Conservation (phyloP, 2,329 filamentous ascomycete species). For the Fusarium sp. region DNA sequence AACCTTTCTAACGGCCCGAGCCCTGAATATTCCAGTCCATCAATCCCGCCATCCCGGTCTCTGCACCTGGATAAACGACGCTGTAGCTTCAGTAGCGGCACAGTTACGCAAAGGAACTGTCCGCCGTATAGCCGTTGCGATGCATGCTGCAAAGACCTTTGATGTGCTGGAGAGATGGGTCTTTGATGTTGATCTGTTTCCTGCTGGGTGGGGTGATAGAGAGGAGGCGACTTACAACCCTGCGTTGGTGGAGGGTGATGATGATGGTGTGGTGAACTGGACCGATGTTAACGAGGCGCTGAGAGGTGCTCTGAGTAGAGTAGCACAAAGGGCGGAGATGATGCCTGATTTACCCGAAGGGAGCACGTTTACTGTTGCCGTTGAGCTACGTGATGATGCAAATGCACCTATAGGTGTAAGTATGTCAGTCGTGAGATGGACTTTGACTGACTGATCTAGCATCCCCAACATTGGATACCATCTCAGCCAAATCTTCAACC, state of each 20-base stretch:
- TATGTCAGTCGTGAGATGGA: constrained; percentile 26
- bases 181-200: constrained; percentile 65
- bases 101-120: constrained; percentile 71
- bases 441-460: constrained; percentile 46
- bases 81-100: constrained; percentile 74
- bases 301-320: constrained; percentile 70
- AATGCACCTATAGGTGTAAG: constrained; percentile 67
- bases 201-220: constrained; percentile 44
- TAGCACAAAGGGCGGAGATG: constrained; percentile 68
- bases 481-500: constrained; percentile 59
- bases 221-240: constrained; percentile 39
- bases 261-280: constrained; percentile 55
- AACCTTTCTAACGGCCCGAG: constrained; percentile 81
- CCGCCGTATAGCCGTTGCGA: constrained; percentile 58
- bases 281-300: constrained; percentile 77
- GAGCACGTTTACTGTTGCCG: constrained; percentile 79
- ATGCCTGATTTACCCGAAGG: constrained; percentile 67
- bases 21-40: constrained; percentile 84
- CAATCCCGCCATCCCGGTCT: constrained; percentile 88
- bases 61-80: constrained; percentile 86
- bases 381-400: constrained; percentile 73
- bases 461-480: constrained; percentile 70
- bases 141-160: constrained; percentile 53
- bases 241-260: constrained; percentile 29
- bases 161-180: constrained; percentile 69